Evolutionary conservation across 2,329 filamentous ascomycete genomes (phyloP), one percentile per base, ranked within the genome.

Genomic region (Microsporum canis): DNA sequence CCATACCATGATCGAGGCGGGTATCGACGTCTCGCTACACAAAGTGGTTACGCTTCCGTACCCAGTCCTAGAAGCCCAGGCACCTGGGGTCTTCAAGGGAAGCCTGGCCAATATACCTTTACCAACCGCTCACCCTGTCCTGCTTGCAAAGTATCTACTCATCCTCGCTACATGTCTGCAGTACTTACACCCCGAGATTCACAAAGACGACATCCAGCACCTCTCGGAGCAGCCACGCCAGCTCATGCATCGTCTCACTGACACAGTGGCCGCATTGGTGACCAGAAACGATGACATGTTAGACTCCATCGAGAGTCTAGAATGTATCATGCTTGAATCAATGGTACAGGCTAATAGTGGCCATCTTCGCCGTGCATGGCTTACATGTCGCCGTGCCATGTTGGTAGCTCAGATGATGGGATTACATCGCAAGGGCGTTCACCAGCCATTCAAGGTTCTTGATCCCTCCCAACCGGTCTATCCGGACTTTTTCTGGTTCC

Each of bases 71-170:
- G 39, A 12, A 41, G 14, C 7, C 39, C 39, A 41, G 12, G 39
- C 3, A n/a, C 39, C 39, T 41, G 39, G 39, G 39, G 39, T 12
- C 12, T 41, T 41, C 14, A 41, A 41, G 39, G 39, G 39, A 41
- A 41, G 39, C 39, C 39, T 41, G 39, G 39, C 8, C 14, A n/a
- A 41, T 12, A 41, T 41, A 41, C 39, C 39, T n/a, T 41, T 10
- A 41, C 55, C 55, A 38, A 71, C 68, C 0, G 73, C 73, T 31
- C 81, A 82, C 65, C 81, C 80, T 0, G 71, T 77, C 1, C 63
- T 80, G 4, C 69, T 83, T 1, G 79, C 79, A 1, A 76, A 74
- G 61, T 72, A 76, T 5, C 72, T 83, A 27, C 71, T 83, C 8
- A 75, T 79, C 33, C 64, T 82, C 3, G 72, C 73, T 1, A 71